Evolutionary conservation across 176 grass and related monocot species (phyloP), one percentile per base, ranked within the genome.

Genomic region (Oryza brachyantha): DNA sequence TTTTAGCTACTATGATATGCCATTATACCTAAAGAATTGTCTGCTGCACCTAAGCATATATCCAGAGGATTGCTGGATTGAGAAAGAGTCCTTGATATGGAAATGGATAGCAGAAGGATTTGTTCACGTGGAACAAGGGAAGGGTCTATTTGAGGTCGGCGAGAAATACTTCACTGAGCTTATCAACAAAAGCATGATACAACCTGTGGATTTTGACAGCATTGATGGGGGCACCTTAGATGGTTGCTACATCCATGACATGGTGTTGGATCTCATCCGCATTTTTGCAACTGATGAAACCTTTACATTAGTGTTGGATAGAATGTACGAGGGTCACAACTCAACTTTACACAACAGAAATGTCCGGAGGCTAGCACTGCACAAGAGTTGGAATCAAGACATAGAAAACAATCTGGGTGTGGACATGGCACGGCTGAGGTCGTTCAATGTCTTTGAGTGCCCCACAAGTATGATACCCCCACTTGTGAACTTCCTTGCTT

Each of bases 201-300:
- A 62, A 0, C 74, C 64, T 0, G 3, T 63, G 7, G 35, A 46
- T 38, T 8, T 0, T 0, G 8, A 9, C n/a, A n/a, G n/a, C 37
- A 0, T 0, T 2, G 0, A 21, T 1, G 13, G 8, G 8, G 3
- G 13, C 0, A 1, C 37, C 37, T 38, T 55, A 32, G 0, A 0
- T 54, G 63, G 42, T 5, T 79, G 61, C 16, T 43, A 21, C 0
- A 5, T 79, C 29, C 76, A 79, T 34, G 76, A 79, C 4, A 27
- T 67, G 13, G 43, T 79, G 0, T 1, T 67, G 13, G 76, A 79
- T 34, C 45, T 79, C 8, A 48, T 66, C 6, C 29, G 39, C 10
- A 29, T n/a, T 4, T n/a, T 77, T 0, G 17, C 74, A 32, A 32
- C 21, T 3, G 43, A 55, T 7, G 62, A 68, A 70, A 84, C 70